Base-by-base conservation (phyloP, 768 basidiomycete genomes). In the Nidularia sp. region DNA sequence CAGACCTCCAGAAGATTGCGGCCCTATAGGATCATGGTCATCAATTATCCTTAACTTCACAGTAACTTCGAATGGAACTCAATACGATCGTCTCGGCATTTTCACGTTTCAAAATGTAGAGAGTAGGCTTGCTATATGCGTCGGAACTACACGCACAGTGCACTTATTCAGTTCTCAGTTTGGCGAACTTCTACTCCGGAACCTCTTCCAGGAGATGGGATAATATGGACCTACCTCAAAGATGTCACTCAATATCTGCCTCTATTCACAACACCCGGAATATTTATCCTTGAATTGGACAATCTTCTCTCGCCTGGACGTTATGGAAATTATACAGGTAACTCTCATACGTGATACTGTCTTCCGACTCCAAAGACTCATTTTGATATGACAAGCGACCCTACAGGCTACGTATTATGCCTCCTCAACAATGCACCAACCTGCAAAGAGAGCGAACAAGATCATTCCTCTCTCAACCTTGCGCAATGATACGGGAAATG, bases 151-250 rank as follows among this genome's bases (percentile, higher is more conserved):
- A 25, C 25, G 25, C 25, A 25, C 25, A 25, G 25, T 25, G 25
- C 25, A 25, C 25, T 25, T 25, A 25, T 25, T 25, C 3, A 3
- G 25, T 25, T 41, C 35, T 3, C 5, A 88, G 86, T 90, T 47
- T 89, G 88, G 89, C 75, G 89, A 35, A 89, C 86, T 15, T 89
- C 87, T 0, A 91, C 89, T 13, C 84, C 88, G 0, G 89, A 91
- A 65, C 89, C 89, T 0, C 84, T 81, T 0, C 59, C 56, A 12
- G 74, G 78, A 2, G 74, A 80, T 47, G 89, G 88, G 7, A 89
- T 90, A 53, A 83, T 88, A 46, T 90, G 88, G 88, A 88, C 87
- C 0, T 84, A 80, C 51, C 64, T 82, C 58, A 90, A 90, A 62
- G 89, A 91, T 57, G 86, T 86, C 25, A 85, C 87, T 5, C 80